Conservation (phyloP, 441 rosid species). For the Pelargonium myrrhifolium region DNA sequence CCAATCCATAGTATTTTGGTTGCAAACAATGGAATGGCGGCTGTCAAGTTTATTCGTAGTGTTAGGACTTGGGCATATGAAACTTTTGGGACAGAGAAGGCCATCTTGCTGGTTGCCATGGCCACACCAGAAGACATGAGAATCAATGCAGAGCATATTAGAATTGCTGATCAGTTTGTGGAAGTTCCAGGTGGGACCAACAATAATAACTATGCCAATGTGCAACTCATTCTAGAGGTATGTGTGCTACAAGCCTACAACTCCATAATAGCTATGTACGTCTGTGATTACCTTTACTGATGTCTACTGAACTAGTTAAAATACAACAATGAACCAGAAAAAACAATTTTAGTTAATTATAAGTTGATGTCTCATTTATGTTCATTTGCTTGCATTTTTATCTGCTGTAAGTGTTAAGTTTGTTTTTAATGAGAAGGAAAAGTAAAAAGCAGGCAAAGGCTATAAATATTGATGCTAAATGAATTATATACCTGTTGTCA, state of each 20-base stretch:
- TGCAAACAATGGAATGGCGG: slow-evolving; percentile 99
- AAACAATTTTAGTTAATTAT: neutral
- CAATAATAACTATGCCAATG: slow-evolving; percentile 98
- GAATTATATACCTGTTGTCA: neutral
- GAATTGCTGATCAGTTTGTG: slow-evolving; percentile 99
- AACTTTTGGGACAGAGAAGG: slow-evolving; percentile 94
- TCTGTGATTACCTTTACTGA: neutral
- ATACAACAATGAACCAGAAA: neutral
- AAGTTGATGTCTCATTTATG: neutral
- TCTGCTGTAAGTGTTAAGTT: neutral
- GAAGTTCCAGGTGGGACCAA: slow-evolving; percentile 99
- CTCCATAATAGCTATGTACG: neutral
- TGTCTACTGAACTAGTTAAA: neutral
- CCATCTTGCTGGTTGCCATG: slow-evolving; percentile 94
- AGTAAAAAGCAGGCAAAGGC: neutral
- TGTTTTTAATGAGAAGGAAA: neutral
- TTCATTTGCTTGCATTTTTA: neutral
- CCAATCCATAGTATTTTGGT: slow-evolving; percentile 90
- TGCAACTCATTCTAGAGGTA: slow-evolving; percentile 98
- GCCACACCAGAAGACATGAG: slow-evolving; percentile 99
- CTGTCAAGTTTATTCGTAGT: slow-evolving; percentile 96
- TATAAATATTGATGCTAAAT: neutral
- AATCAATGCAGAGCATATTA: slow-evolving; percentile 97
- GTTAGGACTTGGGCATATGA: slow-evolving; percentile 97
- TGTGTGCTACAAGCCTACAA: slow-evolving; percentile 22